phyloP scores from a whole-genome alignment of 306 rosid genomes.

The Casuarina equisetifolia region DNA sequence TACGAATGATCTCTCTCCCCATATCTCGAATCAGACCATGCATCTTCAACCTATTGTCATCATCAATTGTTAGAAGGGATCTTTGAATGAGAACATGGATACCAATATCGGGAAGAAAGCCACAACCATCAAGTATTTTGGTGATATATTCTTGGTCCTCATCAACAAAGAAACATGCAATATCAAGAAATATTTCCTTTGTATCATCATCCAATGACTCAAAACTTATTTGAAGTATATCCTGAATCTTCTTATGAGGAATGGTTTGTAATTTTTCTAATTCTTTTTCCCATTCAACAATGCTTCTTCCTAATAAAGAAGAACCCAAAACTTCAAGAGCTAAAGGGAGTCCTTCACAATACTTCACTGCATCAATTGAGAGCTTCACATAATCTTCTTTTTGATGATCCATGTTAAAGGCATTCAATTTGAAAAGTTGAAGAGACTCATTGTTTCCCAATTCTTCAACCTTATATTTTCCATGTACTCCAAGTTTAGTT shows the following conservation, averaged over 20 bases:
- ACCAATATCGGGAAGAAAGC: conserved; percentile 31
- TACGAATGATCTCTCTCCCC: conserved; percentile 40
- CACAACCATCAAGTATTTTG: conserved; percentile 33
- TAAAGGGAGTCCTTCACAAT: conserved; percentile 39
- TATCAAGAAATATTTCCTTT: conserved; percentile 44
- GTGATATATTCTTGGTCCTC: conserved; percentile 12
- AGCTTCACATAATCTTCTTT: neutral
- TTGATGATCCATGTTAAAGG: conserved; percentile 15
- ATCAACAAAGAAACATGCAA: conserved; percentile 44
- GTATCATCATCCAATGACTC: conserved; percentile 17
- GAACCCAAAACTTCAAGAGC: conserved; percentile 48
- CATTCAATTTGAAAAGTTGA: conserved; percentile 34
- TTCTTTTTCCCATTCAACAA: conserved; percentile 25
- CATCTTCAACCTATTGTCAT: conserved; percentile 6
- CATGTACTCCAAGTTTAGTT: neutral
- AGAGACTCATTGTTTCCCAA: conserved; percentile 24
- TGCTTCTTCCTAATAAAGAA: conserved; percentile 22
- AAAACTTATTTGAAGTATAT: conserved; percentile 29
- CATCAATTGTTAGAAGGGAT: conserved; percentile 26
- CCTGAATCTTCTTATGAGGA: conserved; percentile 30
- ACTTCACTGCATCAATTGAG: conserved; percentile 10
- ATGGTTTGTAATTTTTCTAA: conserved; percentile 23
- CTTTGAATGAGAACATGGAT: conserved; percentile 27
- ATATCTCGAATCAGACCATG: conserved; percentile 38
- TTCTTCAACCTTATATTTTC: neutral